A percentile compares a stretch with the other conserved stretches of the same genome.
phyloP scores from a whole-genome alignment of 805 yeast species.

The Lipomyces anomalus region DNA sequence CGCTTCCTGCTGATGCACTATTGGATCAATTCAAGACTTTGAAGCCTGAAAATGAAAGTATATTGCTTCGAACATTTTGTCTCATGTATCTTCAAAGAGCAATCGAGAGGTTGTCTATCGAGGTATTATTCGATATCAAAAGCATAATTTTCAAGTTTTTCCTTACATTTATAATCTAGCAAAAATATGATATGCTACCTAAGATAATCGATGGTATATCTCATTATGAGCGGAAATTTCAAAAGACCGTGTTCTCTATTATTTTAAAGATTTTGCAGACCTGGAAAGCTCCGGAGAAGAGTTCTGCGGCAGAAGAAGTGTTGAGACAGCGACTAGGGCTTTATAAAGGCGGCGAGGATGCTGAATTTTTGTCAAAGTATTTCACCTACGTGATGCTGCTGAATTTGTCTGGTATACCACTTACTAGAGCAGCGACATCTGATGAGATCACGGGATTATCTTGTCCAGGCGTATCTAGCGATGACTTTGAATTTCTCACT shows the following conservation, averaged over 20 bases:
- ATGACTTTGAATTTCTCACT: conserved; percentile 58
- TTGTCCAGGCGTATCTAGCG: conserved; percentile 59
- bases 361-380: conserved; percentile 41
- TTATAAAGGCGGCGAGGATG: conserved; percentile 37
- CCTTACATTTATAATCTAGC: too few relatives aligned
- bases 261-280: conserved; percentile 48
- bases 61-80: conserved; percentile 15
- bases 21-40: conserved; percentile 60
- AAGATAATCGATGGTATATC: conserved; percentile 45
- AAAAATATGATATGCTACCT: conserved; percentile 42
- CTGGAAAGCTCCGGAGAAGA: conserved; percentile 49
- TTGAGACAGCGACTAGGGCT: conserved; percentile 37
- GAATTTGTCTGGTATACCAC: conserved; percentile 41
- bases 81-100: conserved; percentile 65
- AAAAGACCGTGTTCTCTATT: conserved; percentile 58
- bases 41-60: conserved; percentile 28
- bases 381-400: conserved; percentile 56
- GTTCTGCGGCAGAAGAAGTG: conserved; percentile 39
- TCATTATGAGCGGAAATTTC: conserved; percentile 32
- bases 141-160: too few relatives aligned
- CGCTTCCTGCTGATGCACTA: conserved; percentile 59
- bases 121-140: conserved; percentile 21
- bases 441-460: not conserved
- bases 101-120: conserved; percentile 45
- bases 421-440: conserved; percentile 1